Evolutionary conservation across 2,329 filamentous ascomycete species (phyloP).

Genomic region (Penicillium sclerotiorum): DNA sequence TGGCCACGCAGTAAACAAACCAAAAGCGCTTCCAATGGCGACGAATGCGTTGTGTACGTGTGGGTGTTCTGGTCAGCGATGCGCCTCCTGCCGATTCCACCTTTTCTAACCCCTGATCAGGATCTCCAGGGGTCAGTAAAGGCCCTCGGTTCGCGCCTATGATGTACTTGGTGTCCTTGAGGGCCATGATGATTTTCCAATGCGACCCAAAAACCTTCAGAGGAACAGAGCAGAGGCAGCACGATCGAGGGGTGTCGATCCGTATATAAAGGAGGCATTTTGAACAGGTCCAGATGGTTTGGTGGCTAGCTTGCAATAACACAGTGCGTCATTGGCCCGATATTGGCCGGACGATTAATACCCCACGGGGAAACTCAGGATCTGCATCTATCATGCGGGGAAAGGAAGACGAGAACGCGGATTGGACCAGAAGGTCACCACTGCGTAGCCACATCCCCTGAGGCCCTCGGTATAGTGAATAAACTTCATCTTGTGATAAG

Average conservation of each 20-base stretch:
- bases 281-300: no score
- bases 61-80: slow-evolving; percentile 11
- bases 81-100: slow-evolving; percentile 13
- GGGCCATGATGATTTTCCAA: slow-evolving; percentile 4
- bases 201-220: not conserved
- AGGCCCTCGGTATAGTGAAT: slow-evolving; percentile 8
- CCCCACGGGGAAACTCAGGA: slow-evolving; percentile 11
- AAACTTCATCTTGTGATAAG: slow-evolving; percentile 7
- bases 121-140: slow-evolving; percentile 11
- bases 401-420: slow-evolving; percentile 1
- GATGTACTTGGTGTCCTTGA: slow-evolving; percentile 11
- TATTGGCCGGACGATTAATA: slow-evolving; percentile 12
- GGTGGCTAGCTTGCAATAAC: not conserved
- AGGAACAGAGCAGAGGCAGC: not conserved
- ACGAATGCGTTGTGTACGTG: slow-evolving; percentile 39
- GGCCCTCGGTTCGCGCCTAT: slow-evolving; percentile 18
- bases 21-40: slow-evolving; percentile 49
- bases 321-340: slow-evolving; percentile 13
- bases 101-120: slow-evolving; percentile 13
- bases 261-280: not conserved
- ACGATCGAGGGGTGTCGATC: no score
- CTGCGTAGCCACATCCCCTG: not conserved
- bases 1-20: slow-evolving; percentile 48
- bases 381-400: slow-evolving; percentile 12
- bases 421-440: slow-evolving; percentile 1